Conservation (phyloP, 306 rosid genomes). For the Erythrophleum fordii region DNA sequence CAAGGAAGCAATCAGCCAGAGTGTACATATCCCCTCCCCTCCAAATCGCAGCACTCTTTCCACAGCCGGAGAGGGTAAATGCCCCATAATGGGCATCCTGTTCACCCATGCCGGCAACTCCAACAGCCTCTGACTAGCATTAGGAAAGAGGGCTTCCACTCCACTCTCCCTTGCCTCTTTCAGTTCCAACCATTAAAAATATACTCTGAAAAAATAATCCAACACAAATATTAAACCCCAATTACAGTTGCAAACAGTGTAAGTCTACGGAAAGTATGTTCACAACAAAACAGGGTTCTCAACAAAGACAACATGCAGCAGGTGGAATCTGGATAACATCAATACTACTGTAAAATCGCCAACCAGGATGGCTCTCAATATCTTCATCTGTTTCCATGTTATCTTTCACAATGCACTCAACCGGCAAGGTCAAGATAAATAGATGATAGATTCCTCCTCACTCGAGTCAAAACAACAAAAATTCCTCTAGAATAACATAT, state of each 20-base stretch:
- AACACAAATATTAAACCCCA: neutral
- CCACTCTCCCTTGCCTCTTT: neutral
- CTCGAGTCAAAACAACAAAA: neutral
- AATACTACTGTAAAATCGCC: neutral
- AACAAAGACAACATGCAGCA: neutral
- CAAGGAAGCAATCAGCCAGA: too few species aligned
- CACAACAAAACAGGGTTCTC: neutral
- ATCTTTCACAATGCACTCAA: neutral
- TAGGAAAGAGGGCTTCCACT: neutral
- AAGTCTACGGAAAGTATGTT: neutral
- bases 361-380: neutral
- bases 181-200: neutral
- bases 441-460: slow-evolving; percentile 6
- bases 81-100: neutral
- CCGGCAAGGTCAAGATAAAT: neutral
- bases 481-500: neutral
- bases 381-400: slow-evolving; percentile 5
- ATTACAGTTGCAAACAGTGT: neutral
- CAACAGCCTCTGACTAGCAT: neutral
- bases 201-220: neutral
- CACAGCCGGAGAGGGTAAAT: too few species aligned
- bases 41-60: too few species aligned
- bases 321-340: too few species aligned
- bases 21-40: too few species aligned
- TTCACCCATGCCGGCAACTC: neutral